A percentile compares a stretch with the other conserved stretches of the same genome.
Evolutionary conservation across 2,329 filamentous ascomycete genomes (phyloP).

Genomic region (Venturiaceae sp.): DNA sequence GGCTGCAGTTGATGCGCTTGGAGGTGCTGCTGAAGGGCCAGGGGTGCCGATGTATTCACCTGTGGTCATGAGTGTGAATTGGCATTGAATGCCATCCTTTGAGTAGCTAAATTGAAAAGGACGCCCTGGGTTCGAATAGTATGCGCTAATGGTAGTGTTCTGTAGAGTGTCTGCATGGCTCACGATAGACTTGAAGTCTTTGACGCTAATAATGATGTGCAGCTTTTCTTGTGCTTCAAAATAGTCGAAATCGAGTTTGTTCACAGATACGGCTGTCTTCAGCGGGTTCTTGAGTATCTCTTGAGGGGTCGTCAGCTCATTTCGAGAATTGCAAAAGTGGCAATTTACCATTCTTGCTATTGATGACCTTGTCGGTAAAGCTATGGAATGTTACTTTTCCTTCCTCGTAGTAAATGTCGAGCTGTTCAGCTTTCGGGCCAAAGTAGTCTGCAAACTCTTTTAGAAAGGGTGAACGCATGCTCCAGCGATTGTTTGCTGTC

Average conservation of each 20-base stretch:
- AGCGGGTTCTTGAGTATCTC: conserved; percentile 72
- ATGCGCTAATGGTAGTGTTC: conserved; percentile 50
- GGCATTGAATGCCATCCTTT: conserved; percentile 57
- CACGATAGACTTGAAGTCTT: conserved; percentile 72
- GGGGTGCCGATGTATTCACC: conserved; percentile 45
- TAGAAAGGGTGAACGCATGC: conserved; percentile 59
- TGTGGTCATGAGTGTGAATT: conserved; percentile 76
- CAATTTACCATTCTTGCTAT: conserved; percentile 44
- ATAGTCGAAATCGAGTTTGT: conserved; percentile 66
- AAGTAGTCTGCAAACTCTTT: conserved; percentile 74
- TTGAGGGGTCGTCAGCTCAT: conserved; percentile 20
- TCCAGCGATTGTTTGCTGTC: conserved; percentile 60
- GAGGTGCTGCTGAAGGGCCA: conserved; percentile 29
- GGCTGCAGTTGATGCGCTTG: conserved; percentile 29
- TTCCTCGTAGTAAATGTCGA: conserved; percentile 67
- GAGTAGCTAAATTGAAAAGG: conserved; percentile 66
- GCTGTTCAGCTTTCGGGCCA: conserved; percentile 67
- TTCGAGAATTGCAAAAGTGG: neutral
- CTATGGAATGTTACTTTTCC: conserved; percentile 65
- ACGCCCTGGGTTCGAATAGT: conserved; percentile 60
- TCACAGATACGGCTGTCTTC: conserved; percentile 68
- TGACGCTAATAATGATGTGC: conserved; percentile 72
- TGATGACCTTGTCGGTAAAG: conserved; percentile 69
- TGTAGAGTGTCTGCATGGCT: conserved; percentile 63
- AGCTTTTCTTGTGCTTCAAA: conserved; percentile 66